Evolutionary conservation across 2,329 filamentous ascomycete genomes (phyloP).

Genomic region (Alternaria panax): DNA sequence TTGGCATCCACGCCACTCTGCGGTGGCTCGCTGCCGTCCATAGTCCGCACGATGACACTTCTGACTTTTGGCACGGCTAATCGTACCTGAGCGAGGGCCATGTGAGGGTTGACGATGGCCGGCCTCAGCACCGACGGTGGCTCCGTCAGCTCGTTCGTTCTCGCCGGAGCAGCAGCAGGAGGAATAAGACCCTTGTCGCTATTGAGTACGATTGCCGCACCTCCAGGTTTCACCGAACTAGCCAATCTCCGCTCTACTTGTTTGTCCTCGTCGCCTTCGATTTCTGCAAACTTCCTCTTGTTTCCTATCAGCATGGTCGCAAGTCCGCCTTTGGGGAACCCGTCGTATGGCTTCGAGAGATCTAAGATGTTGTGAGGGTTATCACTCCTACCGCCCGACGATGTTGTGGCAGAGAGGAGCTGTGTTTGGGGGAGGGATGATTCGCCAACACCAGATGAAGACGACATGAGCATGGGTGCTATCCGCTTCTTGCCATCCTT

Average conservation of each 20-base stretch:
- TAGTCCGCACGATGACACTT: conserved; percentile 79
- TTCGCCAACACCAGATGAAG: conserved; percentile 83
- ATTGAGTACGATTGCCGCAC: conserved; percentile 77
- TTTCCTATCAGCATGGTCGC: conserved; percentile 88
- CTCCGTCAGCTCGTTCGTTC: conserved; percentile 49
- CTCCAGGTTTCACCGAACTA: conserved; percentile 68
- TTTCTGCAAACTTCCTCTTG: conserved; percentile 79
- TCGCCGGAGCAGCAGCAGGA: conserved; percentile 64
- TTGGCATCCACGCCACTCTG: conserved; percentile 53
- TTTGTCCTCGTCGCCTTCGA: conserved; percentile 78
- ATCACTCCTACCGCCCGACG: conserved; percentile 68
- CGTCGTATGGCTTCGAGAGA: conserved; percentile 91
- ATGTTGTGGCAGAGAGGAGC: conserved; percentile 77
- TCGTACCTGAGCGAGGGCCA: conserved; percentile 82
- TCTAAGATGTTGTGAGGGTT: conserved; percentile 84
- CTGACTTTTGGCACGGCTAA: conserved; percentile 88
- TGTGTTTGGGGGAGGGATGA: conserved; percentile 90
- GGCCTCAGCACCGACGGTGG: conserved; percentile 85
- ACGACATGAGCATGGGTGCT: conserved; percentile 83
- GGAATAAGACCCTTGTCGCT: conserved; percentile 79
- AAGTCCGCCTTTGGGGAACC: conserved; percentile 87
- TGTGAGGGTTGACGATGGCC: conserved; percentile 81
- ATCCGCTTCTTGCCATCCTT: conserved; percentile 98
- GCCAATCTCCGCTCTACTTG: conserved; percentile 66
- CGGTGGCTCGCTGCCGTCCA: conserved; percentile 69